Evolutionary conservation across 805 yeast genomes (phyloP), one percentile per base, ranked within the genome.

Genomic region (Kluyveromyces lactis): DNA sequence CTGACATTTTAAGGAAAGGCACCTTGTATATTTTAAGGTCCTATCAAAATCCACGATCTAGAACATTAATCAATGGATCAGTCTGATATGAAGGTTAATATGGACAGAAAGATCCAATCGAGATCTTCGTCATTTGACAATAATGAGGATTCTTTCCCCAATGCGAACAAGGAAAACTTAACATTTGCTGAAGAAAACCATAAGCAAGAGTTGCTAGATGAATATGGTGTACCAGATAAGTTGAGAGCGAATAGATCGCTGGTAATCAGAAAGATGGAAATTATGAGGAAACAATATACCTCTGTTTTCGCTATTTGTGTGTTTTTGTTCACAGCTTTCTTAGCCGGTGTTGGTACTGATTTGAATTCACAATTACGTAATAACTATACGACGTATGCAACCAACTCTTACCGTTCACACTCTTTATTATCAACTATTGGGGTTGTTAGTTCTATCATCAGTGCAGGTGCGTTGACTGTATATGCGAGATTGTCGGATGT

Each of bases 401-500:
- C 79, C 19, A 56, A 65, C 15, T 66, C 76, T 10, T 76, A 71
- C 55, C 28, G 59, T 3, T 54, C 61, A 24, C 80, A 75, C 52
- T 70, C 80, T 7, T 56, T 74, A 36, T 50, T 68, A 33, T 62
- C 81, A 3, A 72, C 80, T 1, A 69, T 76, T 33, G 62, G 66
- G 24, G 77, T 72, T 32, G 71, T 75, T 41, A 65, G 67, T 43
- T 62, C 71, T 15, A 77, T 75, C 17, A 67, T 72, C 24, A 75
- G 73, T 30, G 80, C 81, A 23, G 80, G 74, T 4, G 66, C 77
- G 8, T 79, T 75, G 51, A 71, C 75, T 7, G 60, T 72, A 6
- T 75, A 67, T 46, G 80, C 81, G 4, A 61, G 81, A 45, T 57
- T 75, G 39, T 68, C 78, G 12, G 80, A 76, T 55, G 60, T 66